Percentiles rank a stretch among this genome's conserved stretches.
phyloP scores from a whole-genome alignment of 129 eudicot genomes.

The Gnaphalium uliginosum region DNA sequence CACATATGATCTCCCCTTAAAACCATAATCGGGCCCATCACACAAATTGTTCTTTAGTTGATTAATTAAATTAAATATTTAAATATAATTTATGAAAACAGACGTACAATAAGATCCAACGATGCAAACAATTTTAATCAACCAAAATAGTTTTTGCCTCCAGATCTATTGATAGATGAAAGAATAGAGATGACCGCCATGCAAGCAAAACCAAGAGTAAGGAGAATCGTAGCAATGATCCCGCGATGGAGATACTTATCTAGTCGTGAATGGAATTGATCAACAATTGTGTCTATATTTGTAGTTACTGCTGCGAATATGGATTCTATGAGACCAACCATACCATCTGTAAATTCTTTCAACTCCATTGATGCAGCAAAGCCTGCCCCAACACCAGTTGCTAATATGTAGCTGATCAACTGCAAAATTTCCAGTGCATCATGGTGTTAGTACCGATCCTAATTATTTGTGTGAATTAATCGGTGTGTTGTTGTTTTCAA shows the following conservation, averaged over 20 bases:
- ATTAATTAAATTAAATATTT: too few species aligned
- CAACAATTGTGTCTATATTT: background rate
- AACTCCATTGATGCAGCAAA: slow-evolving; percentile 45
- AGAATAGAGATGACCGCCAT: slow-evolving; percentile 36
- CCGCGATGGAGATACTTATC: slow-evolving; percentile 31
- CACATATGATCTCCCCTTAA: too few species aligned
- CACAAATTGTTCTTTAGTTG: background rate
- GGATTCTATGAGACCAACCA: slow-evolving; percentile 2
- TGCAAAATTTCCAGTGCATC: slow-evolving; percentile 4
- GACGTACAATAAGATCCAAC: background rate
- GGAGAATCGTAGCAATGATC: slow-evolving; percentile 34
- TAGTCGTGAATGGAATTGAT: background rate
- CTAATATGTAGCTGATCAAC: slow-evolving; percentile 43
- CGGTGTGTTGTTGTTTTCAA: background rate
- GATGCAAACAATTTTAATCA: background rate
- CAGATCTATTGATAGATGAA: slow-evolving; percentile 31
- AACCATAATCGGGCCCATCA: too few species aligned
- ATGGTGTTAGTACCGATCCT: background rate
- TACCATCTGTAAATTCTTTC: background rate
- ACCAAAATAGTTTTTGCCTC: slow-evolving; percentile 3
- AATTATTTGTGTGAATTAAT: background rate
- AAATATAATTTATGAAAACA: too few species aligned
- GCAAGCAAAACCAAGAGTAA: slow-evolving; percentile 39
- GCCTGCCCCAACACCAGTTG: slow-evolving; percentile 55
- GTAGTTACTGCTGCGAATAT: background rate